phyloP scores from a whole-genome alignment of 148 eudicot genomes.

The Pharnaceum exiguum region DNA sequence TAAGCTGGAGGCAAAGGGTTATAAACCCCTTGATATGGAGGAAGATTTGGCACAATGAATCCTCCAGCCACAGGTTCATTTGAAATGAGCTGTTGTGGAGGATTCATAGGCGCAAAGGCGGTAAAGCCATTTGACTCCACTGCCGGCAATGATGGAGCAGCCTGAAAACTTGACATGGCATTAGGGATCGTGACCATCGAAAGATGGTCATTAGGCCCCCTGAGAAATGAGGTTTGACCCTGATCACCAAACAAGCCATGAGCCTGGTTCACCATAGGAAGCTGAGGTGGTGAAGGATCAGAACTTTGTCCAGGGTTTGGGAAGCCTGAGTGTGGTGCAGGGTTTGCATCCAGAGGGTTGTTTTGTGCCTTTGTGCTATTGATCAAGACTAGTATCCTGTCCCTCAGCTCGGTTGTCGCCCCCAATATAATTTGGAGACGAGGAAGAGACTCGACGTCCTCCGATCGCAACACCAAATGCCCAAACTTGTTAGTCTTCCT shows the following conservation, averaged over 20 bases:
- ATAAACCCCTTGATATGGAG: background rate
- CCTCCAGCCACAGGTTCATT: no score
- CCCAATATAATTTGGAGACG: background rate
- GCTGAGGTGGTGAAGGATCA: no score
- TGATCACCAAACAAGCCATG: background rate
- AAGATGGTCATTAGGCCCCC: slow-evolving; percentile 1
- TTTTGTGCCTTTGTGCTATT: background rate
- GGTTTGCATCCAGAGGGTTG: no score
- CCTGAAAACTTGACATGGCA: background rate
- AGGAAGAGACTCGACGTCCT: no score
- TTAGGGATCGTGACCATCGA: slow-evolving; percentile 6
- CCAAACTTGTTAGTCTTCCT: slow-evolving; percentile 11
- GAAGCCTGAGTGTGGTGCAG: no score
- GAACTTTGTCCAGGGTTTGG: no score
- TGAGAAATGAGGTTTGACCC: background rate
- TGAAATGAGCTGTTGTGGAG: no score
- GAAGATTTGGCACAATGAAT: background rate
- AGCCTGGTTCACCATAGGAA: no score
- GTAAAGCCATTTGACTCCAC: background rate
- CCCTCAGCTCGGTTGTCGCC: background rate
- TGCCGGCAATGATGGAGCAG: slow-evolving; percentile 2
- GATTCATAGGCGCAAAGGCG: background rate
- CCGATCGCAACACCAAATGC: slow-evolving; percentile 24
- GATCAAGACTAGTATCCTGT: background rate
- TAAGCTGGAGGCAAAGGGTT: no score